These are phyloP conservation scores for Ramularia endophylla DNA, from an alignment of 2,329 filamentous ascomycete species.

Conservation along the genomic window DNA sequence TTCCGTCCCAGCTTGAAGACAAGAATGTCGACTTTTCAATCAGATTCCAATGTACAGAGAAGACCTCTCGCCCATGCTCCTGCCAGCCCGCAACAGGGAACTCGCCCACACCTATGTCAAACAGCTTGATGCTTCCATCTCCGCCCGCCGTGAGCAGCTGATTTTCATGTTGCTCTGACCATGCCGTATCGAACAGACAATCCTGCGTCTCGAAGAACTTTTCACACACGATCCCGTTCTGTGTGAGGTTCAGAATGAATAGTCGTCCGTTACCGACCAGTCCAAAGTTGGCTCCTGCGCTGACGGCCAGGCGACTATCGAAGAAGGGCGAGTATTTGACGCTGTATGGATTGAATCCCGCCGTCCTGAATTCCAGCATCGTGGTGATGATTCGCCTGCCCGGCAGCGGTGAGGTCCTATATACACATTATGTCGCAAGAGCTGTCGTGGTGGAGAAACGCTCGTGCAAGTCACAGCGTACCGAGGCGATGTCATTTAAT, in stretches of 20 bases:
- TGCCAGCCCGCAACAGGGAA: conserved; percentile 90
- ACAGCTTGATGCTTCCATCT: conserved; percentile 91
- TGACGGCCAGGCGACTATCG: conserved; percentile 87
- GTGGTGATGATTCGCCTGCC: conserved; percentile 17
- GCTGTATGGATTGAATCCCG: conserved; percentile 91
- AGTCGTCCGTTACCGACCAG: conserved; percentile 93
- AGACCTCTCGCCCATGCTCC: conserved; percentile 89
- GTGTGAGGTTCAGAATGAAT: conserved; percentile 75
- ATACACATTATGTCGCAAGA: conserved; percentile 4
- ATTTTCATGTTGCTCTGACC: conserved; percentile 96
- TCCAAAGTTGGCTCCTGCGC: conserved; percentile 88
- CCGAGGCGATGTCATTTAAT: not conserved
- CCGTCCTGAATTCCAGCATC: conserved; percentile 92
- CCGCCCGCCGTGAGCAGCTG: conserved; percentile 85
- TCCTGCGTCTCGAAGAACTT: conserved; percentile 97
- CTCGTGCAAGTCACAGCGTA: not conserved
- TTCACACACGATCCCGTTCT: conserved; percentile 75
- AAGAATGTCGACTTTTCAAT: conserved; percentile 86
- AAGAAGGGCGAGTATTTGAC: conserved; percentile 99
- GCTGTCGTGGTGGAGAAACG: not conserved
- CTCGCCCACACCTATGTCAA: conserved; percentile 72
- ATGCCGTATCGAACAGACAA: conserved; percentile 87
- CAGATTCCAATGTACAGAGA: conserved; percentile 88
- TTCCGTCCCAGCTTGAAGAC: conserved; percentile 93
- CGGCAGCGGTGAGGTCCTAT: conserved; percentile 1